Base-by-base conservation (phyloP, 768 basidiomycete species). In the Phanerodontia chrysosporium region DNA sequence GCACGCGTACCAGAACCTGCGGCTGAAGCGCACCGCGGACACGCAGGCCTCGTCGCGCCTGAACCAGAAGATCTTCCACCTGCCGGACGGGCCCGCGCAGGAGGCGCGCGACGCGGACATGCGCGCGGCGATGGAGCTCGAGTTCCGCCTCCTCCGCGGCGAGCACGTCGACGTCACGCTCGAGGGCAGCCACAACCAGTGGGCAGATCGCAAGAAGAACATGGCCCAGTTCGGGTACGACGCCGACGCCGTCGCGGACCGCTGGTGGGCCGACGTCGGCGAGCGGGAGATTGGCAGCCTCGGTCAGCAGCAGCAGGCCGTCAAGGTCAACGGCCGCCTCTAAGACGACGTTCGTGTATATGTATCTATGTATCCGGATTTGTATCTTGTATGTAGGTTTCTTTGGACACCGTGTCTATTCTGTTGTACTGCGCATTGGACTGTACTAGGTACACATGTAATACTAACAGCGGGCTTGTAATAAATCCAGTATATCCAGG, bases 171-270 rank as follows among this genome's bases (percentile, higher is more conserved):
- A 55, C 30, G 48, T 53, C 62, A 59, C 44, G 51, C 36, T 49
- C 56, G 64, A 69, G 42, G 74, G 72, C 2, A 82, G 78, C 62
- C 72, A 75, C 57, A 85, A 85, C 61, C 76, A 82, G 60, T 85
- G 84, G 84, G 82, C 83, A 5, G 83, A 86, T 66, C 76, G 73
- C 64, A 69, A 66, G 52, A 83, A 82, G 75, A 83, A 69, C 54
- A 58, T 49, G 35, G 63, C 62, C 4, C 77, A 80, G 64, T 85
- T 83, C 68, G 74, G 75, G 14, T 84, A 84, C 59, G 83, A 85
- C 58, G 80, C 82, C 0, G 82, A 84, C 46, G 68, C 27, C 10
- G 81, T 72, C 35, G 82, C 76, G 6, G 79, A 83, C 46, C 64
- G 64, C 56, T 85, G 83, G 80, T 83, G 80, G 81, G 58, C 44